Evolutionary conservation across 129 eudicot species (phyloP).

Genomic region (Kitagawia praeruptora): DNA sequence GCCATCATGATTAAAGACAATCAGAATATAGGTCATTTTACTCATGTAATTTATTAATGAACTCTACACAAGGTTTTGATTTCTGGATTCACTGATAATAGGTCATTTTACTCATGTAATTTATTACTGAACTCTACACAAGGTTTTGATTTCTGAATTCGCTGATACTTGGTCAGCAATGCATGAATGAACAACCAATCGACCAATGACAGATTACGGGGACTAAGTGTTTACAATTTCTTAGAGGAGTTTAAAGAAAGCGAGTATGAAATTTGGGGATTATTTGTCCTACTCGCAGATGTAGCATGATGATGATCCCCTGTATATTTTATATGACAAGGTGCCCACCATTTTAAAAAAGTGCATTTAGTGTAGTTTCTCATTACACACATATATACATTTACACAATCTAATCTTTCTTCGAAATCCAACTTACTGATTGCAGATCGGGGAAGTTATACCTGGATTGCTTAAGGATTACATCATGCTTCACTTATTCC

Average conservation of each 20-base stretch:
- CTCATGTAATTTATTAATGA: slow-evolving; percentile 1
- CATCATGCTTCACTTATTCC: slow-evolving; percentile 73
- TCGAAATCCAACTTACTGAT: slow-evolving; percentile 10
- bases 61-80: slow-evolving; percentile 52
- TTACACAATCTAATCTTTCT: not conserved
- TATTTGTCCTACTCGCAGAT: slow-evolving; percentile 64
- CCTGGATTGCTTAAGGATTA: slow-evolving; percentile 77
- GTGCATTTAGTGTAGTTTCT: not conserved
- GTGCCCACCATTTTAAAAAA: slow-evolving; percentile 23
- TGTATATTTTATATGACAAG: slow-evolving; percentile 84
- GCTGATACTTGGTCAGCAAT: slow-evolving; percentile 85
- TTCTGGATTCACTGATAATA: too few species aligned
- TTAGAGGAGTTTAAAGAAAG: slow-evolving; percentile 63
- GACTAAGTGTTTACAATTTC: slow-evolving; percentile 66
- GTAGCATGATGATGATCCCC: slow-evolving; percentile 97
- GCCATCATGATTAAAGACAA: not conserved
- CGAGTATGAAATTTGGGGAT: slow-evolving; percentile 66
- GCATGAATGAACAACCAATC: slow-evolving; percentile 70
- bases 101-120: too few species aligned
- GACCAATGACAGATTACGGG: slow-evolving; percentile 49
- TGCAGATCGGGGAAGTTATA: slow-evolving; percentile 90
- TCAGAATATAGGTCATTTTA: not conserved
- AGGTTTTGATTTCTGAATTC: too few species aligned
- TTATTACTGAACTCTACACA: too few species aligned
- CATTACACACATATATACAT: too few species aligned